Evolutionary conservation across 2,329 filamentous ascomycete species (phyloP), one percentile per base, ranked within the genome.

Genomic region (Pyrenophora teres): DNA sequence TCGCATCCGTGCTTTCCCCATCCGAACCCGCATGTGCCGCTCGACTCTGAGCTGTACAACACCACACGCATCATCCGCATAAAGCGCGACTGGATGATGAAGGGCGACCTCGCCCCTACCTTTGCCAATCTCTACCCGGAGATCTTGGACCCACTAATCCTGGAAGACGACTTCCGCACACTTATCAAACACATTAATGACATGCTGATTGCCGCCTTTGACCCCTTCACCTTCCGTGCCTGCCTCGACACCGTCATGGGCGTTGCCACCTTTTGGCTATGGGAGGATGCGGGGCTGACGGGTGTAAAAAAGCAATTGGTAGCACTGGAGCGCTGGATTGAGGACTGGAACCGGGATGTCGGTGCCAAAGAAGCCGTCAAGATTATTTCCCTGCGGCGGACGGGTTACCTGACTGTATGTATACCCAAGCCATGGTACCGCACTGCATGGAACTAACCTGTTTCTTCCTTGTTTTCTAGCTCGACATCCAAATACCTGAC

Each of bases 121-220:
- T 97, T 95, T 70, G 94, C 90, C 13, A 97, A 97, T 65, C 80
- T 97, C 2, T 99, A 99, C 67, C 94, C 94, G 0, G 94, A 99
- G 70, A 96, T 99, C 51, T 80, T 99, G 6, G 92, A 97, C 60
- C 90, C 92, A 0, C 85, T 92, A 27, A 77, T 99, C 37, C 82
- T 85, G 1, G 94, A 99, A 72, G 87, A 87, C 52, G 90, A 96
- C 64, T 99, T 99, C 68, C 85, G 94, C 3, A 81, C 81, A 9
- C 77, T 97, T 25, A 85, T 99, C 48, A 86, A 92, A 52, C 89
- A 87, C 65, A 81, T 97, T 46, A 99, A 99, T 68, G 77, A 83
- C 10, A 86, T 90, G 57, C 77, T 97, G 13, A 77, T 88, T 33
- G 82, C 82, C n/a, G 87, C 88, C 0, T 97, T 96, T 72, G 85